Evolutionary conservation across 352 stramenopile genomes (phyloP), one percentile per base, ranked within the genome.

Genomic region (Thalassiosira mediterranea): DNA sequence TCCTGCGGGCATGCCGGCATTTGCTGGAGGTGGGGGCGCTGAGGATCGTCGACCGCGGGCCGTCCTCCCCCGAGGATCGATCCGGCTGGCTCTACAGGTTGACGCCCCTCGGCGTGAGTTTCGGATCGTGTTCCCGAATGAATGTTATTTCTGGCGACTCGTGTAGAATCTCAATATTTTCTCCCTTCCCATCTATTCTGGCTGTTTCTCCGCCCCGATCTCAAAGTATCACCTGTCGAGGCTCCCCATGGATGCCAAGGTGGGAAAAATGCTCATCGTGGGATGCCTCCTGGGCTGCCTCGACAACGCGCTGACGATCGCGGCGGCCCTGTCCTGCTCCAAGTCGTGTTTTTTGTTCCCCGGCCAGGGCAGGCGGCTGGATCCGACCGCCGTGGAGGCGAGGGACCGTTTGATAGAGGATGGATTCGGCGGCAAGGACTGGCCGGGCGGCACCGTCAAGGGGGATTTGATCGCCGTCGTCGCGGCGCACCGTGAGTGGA

Each of bases 11-110:
- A 13, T 88, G 75, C 65, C 29, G 52, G 26, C 79, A 87, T 56
- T 63, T 91, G 15, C 32, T 81, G n/a, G 79, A 91, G 46, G 69
- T 91, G 11, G 84, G 60, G 28, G 84, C 79, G n/a, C 26, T 91
- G n/a, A 53, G 23, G 15, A 42, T 81, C n/a, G 63, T 76, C 3
- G 59, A 77, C n/a, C 11, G 11, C 40, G 68, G 48, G 37, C 44
- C 53, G 3, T 21, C 40, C 21, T 37, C 69, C 15, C 31, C 25
- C 31, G 29, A 69, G n/a, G 37, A 71, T 42, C n/a, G n/a, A n/a
- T 54, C 15, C 40, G 23, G 58, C 26, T 54, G 61, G 15, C 51
- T 72, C 11, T 89, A 77, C 47, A 54, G 76, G 47, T 42, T 91
- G 19, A 87, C 86, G 37, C 72, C 80, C 10, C 56, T 91, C 10